Percentiles rank a stretch among this genome's conserved stretches.
Conservation (phyloP, 2,329 filamentous ascomycete genomes). For the Capronia americana region DNA sequence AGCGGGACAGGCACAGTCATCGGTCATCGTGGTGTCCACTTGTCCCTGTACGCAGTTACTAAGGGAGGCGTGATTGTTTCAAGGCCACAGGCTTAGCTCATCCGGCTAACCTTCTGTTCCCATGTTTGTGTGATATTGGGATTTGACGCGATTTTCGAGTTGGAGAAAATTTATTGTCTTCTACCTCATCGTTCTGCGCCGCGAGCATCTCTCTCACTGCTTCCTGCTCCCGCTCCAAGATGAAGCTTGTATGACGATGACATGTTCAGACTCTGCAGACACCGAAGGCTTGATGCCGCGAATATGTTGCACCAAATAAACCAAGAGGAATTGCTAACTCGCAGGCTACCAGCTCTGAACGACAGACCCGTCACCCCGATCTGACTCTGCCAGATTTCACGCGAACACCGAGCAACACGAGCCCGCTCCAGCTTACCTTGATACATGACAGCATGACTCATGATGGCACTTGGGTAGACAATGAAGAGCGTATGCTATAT, state of each 20-base stretch:
- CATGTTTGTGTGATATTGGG: neutral
- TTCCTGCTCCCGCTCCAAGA: neutral
- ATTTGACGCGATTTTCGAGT: constrained; percentile 1
- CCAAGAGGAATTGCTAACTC: neutral
- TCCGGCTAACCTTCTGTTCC: neutral
- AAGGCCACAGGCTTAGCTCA: neutral
- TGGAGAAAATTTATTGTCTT: constrained; percentile 10
- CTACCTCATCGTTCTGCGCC: neutral
- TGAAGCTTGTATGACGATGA: neutral
- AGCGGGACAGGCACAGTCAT: constrained; percentile 6
- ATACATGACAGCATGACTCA: neutral
- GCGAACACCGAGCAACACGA: neutral
- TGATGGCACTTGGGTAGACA: neutral
- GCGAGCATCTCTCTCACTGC: neutral
- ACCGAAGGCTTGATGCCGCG: neutral
- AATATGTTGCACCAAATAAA: neutral
- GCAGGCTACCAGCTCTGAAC: neutral
- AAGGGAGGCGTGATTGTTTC: neutral
- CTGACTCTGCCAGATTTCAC: neutral
- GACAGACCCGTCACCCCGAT: neutral
- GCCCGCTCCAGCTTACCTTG: neutral
- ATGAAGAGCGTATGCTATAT: neutral
- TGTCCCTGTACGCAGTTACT: neutral
- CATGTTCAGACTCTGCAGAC: neutral
- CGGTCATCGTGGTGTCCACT: neutral